phyloP scores from a whole-genome alignment of 2,329 filamentous ascomycete genomes.

The Colletotrichum destructivum region DNA sequence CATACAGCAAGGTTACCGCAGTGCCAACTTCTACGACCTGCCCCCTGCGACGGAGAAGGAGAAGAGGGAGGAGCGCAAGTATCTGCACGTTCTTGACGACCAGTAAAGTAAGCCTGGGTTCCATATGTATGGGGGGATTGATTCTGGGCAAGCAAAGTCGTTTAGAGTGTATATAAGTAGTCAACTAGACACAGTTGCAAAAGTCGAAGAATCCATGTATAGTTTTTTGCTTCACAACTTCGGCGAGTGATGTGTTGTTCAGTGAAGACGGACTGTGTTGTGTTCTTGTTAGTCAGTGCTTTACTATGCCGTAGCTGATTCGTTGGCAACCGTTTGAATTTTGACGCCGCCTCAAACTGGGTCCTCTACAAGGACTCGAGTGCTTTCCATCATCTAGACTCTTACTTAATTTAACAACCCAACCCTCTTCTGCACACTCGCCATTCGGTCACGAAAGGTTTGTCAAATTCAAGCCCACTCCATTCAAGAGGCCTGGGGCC shows the following conservation, averaged over 20 bases:
- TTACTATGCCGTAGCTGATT: constrained; percentile 29
- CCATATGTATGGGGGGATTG: constrained; percentile 43
- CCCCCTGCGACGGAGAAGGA: constrained; percentile 96
- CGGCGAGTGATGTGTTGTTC: not conserved
- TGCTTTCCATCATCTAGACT: constrained; percentile 3
- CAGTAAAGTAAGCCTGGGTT: constrained; percentile 64
- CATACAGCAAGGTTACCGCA: constrained; percentile 87
- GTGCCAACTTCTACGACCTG: constrained; percentile 90
- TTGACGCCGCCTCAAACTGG: constrained; percentile 21
- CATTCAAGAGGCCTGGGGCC: not conserved
- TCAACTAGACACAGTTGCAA: constrained; percentile 48
- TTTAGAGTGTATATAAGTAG: constrained; percentile 49
- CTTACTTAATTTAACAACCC: constrained; percentile 22
- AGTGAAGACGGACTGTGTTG: not conserved
- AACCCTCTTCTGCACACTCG: not conserved
- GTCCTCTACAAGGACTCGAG: constrained; percentile 12
- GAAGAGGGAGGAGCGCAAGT: constrained; percentile 95
- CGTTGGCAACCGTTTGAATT: constrained; percentile 14
- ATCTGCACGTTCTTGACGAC: constrained; percentile 92
- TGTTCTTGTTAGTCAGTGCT: constrained; percentile 8
- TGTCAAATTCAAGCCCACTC: not conserved
- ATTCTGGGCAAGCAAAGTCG: constrained; percentile 37
- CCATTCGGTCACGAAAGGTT: not conserved
- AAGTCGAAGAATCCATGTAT: constrained; percentile 40
- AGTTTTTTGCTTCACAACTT: constrained; percentile 20